Percentiles rank a stretch among this genome's conserved stretches.
These are phyloP conservation scores for Aspergillus tubingensis DNA, from an alignment of 2,329 filamentous ascomycete species.

Conservation along the genomic window DNA sequence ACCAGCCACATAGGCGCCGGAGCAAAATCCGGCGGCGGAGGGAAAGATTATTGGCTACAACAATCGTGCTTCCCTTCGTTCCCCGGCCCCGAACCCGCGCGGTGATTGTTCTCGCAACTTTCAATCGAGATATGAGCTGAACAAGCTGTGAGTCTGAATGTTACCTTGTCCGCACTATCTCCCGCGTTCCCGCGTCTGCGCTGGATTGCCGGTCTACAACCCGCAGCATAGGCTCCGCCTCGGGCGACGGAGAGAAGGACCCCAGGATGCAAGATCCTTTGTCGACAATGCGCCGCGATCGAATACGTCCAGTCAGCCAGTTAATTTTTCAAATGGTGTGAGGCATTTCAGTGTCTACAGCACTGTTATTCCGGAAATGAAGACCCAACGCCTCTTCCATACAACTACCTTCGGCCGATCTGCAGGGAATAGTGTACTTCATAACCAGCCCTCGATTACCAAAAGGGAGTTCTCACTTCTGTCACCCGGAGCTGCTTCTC, in stretches of 20 bases:
- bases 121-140: slow-evolving; percentile 17
- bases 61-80: background rate
- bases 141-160: slow-evolving; percentile 34
- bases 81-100: background rate
- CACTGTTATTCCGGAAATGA: background rate
- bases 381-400: background rate
- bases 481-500: background rate
- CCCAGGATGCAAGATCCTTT: slow-evolving; percentile 11
- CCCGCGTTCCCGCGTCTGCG: slow-evolving; percentile 32
- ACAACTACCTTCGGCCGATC: background rate
- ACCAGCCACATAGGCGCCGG: slow-evolving; percentile 29
- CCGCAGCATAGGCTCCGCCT: slow-evolving; percentile 21
- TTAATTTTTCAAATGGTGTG: slow-evolving; percentile 4
- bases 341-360: background rate
- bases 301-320: background rate
- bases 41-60: background rate
- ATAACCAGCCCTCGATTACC: background rate
- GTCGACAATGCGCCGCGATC: slow-evolving; percentile 16
- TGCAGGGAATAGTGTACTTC: background rate
- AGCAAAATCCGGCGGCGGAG: slow-evolving; percentile 28
- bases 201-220: slow-evolving; percentile 27
- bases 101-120: background rate
- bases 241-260: slow-evolving; percentile 20
- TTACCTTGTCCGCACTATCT: slow-evolving; percentile 34
- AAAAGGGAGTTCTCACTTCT: background rate